Base-by-base conservation (phyloP, 345 rosid genomes). In the Brassica rapa region DNA sequence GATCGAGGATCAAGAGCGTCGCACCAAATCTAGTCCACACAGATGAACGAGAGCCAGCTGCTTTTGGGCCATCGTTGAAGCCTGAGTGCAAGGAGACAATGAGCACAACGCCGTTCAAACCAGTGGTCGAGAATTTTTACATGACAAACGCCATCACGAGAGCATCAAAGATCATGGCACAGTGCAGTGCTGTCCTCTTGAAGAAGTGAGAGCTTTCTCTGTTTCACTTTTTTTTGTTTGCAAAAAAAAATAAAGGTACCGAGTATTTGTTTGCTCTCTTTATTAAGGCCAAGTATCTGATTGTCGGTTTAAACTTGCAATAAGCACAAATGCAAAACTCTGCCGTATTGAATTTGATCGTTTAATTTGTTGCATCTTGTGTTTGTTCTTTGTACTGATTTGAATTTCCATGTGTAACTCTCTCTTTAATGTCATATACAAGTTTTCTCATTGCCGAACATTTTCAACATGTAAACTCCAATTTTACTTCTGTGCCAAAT, bases 151-250 rank as follows among this genome's bases (percentile, higher is more conserved):
- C 98, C 8, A 96, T 96, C 66, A 96, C 97, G 62, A 89, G 99
- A 83, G 98, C 99, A 23, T 96, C 98, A 4, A 96, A 93, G 88
- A 91, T 89, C 79, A 96, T 96, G 99, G 97, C 99, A 0, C 98
- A 90, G 79, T 96, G 98, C 92, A 91, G 94, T 74, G 86, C 94
- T 0, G 77, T 85, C 80, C 89, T 96, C 51, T 76, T 83, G 70
- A 91, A 89, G 87, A 89, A 93, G 82, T 96, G 89, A 94, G 74
- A 24, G 24, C 71, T 62, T 65, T 66, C 32, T 56, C 49, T 66
- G 35, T 71, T 84, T 83, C 65, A 67, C 56, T 57, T 64, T 23
- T 6, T 11, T 30, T 16, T 16, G 62, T 35, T 43, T 3, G 23
- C 51, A 32, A 27, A 79, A 66, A 85, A 80, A 77, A 85, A 75